phyloP scores from a whole-genome alignment of 1,284 basidiomycete species.

The Acaromyces ingoldii region DNA sequence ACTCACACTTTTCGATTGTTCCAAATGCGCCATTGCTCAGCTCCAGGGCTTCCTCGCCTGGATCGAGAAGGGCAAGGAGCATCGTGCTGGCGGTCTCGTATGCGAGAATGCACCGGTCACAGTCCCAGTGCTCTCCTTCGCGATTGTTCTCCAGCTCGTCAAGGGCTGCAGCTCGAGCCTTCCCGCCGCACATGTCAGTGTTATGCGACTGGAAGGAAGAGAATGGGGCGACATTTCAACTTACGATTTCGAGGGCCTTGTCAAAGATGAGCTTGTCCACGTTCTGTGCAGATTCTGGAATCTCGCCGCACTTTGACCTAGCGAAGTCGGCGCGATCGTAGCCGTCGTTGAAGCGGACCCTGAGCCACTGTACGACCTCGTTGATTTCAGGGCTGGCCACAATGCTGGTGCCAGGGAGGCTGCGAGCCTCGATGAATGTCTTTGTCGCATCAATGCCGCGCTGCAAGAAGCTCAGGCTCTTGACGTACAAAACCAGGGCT shows the following conservation, averaged over 20 bases:
- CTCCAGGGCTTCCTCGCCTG: slow-evolving; percentile 65
- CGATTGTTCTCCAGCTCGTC: slow-evolving; percentile 68
- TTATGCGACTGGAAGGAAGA: neutral
- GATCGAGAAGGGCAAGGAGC: slow-evolving; percentile 82
- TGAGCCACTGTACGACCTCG: slow-evolving; percentile 60
- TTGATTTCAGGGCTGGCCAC: slow-evolving; percentile 56
- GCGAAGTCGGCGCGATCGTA: slow-evolving; percentile 60
- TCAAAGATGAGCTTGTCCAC: slow-evolving; percentile 59
- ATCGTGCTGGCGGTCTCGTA: slow-evolving; percentile 94
- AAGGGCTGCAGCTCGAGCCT: slow-evolving; percentile 86
- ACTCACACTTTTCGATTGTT: slow-evolving; percentile 41
- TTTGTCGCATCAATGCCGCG: slow-evolving; percentile 64
- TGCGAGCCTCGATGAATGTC: slow-evolving; percentile 53
- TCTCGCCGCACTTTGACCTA: slow-evolving; percentile 53
- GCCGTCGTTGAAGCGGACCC: slow-evolving; percentile 59
- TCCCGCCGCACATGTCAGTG: slow-evolving; percentile 9
- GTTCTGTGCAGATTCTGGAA: slow-evolving; percentile 54
- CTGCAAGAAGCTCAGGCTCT: slow-evolving; percentile 85
- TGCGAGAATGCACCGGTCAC: slow-evolving; percentile 67
- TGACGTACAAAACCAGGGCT: slow-evolving; percentile 85
- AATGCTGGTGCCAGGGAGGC: slow-evolving; percentile 16
- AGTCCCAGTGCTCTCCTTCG: neutral
- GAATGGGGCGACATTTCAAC: slow-evolving; percentile 66
- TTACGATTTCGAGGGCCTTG: slow-evolving; percentile 56
- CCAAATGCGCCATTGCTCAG: slow-evolving; percentile 33